Percentiles rank a stretch among this genome's conserved stretches.
These are phyloP conservation scores for Barnettozyma sp. DNA, from an alignment of 805 yeast species.

Conservation along the genomic window DNA sequence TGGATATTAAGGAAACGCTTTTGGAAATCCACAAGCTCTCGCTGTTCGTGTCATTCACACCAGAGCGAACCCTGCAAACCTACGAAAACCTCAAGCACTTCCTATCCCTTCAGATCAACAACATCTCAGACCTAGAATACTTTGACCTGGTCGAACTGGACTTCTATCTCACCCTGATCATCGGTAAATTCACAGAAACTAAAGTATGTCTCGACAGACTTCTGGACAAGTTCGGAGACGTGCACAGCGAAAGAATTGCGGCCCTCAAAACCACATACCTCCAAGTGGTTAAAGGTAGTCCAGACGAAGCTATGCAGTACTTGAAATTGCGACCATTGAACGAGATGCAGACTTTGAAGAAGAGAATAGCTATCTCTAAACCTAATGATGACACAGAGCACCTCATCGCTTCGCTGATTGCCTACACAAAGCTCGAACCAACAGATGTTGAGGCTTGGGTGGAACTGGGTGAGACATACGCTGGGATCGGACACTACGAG, in stretches of 20 bases:
- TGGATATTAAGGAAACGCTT: constrained; percentile 36
- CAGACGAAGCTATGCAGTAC: constrained; percentile 30
- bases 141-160: constrained; percentile 63
- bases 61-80: constrained; percentile 33
- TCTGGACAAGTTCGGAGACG: constrained; percentile 59
- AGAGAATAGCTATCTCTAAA: constrained; percentile 19
- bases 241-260: constrained; percentile 47
- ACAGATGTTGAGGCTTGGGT: constrained; percentile 73
- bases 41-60: constrained; percentile 41
- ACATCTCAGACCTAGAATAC: constrained; percentile 32
- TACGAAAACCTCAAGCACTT: constrained; percentile 33
- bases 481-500: constrained; percentile 50
- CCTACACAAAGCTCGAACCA: constrained; percentile 58
- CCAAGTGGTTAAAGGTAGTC: constrained; percentile 45
- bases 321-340: constrained; percentile 26
- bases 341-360: constrained; percentile 20
- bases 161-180: constrained; percentile 54
- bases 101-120: constrained; percentile 19
- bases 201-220: constrained; percentile 55
- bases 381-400: constrained; percentile 14
- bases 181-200: constrained; percentile 69
- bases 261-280: constrained; percentile 48
- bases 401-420: constrained; percentile 51
- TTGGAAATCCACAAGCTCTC: constrained; percentile 44
- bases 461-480: constrained; percentile 66